Percentiles rank a stretch among this genome's conserved stretches.
Conservation (phyloP, 306 rosid species). For the Vigna nakashimae region DNA sequence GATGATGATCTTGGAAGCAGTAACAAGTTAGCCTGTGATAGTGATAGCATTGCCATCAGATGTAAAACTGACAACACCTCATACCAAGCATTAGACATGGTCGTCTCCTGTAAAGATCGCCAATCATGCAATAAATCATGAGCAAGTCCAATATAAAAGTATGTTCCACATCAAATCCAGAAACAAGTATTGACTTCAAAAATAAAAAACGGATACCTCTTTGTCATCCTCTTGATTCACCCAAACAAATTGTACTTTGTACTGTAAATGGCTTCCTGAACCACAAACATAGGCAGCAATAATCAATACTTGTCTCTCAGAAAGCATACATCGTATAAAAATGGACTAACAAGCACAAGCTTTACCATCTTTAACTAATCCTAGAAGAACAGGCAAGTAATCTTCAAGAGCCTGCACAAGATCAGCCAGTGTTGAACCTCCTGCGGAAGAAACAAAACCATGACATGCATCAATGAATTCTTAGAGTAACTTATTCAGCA, state of each 20-base stretch:
- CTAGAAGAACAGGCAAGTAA: slow-evolving; percentile 92
- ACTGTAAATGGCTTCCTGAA: slow-evolving; percentile 93
- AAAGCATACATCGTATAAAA: slow-evolving; percentile 38
- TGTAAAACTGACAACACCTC: slow-evolving; percentile 97
- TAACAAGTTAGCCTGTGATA: slow-evolving; percentile 87
- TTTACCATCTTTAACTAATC: slow-evolving; percentile 94
- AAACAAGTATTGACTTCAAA: slow-evolving; percentile 11
- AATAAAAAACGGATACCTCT: slow-evolving; percentile 59
- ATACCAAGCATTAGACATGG: slow-evolving; percentile 87
- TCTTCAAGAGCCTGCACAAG: slow-evolving; percentile 92
- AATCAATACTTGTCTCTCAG: slow-evolving; percentile 40
- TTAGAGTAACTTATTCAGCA: slow-evolving; percentile 24
- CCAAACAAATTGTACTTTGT: slow-evolving; percentile 88
- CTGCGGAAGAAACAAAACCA: slow-evolving; percentile 59
- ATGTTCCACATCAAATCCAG: slow-evolving; percentile 35
- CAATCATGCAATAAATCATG: slow-evolving; percentile 32
- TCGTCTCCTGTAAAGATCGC: slow-evolving; percentile 79
- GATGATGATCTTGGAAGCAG: slow-evolving; percentile 97
- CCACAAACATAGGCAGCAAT: slow-evolving; percentile 38
- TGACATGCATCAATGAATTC: slow-evolving; percentile 44
- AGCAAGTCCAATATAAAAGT: slow-evolving; percentile 39
- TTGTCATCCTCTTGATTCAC: slow-evolving; percentile 94
- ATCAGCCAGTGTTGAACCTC: slow-evolving; percentile 89
- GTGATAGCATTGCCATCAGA: slow-evolving; percentile 86
- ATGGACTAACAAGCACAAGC: slow-evolving; percentile 7